These are phyloP conservation scores for Phialophora macrospora DNA, from an alignment of 2,329 filamentous ascomycete species.

Conservation along the genomic window DNA sequence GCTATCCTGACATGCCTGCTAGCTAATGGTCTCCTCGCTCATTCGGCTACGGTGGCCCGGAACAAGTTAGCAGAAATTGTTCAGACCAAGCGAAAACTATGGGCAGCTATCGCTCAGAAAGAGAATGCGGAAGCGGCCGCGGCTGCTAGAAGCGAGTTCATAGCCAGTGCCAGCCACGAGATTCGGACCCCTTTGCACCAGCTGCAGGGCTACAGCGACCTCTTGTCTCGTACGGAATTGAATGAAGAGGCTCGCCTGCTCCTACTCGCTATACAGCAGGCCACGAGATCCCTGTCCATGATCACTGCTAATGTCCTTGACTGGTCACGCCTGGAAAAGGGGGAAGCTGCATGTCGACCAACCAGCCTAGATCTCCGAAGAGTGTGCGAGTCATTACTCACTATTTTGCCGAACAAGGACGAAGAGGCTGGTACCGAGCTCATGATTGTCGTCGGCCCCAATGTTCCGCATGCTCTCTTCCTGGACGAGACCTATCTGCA, in stretches of 20 bases:
- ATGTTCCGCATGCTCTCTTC: constrained; percentile 43
- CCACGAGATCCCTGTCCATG: constrained; percentile 45
- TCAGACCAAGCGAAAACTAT: constrained; percentile 43
- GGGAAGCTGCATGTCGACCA: constrained; percentile 43
- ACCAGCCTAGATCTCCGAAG: constrained; percentile 42
- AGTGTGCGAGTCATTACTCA: constrained; percentile 45
- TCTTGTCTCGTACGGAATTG: constrained; percentile 43
- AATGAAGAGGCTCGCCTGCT: constrained; percentile 43
- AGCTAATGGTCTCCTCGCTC: constrained; percentile 45
- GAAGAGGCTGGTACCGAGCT: constrained; percentile 44
- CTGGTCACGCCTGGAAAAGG: constrained; percentile 47
- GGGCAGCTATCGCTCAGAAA: constrained; percentile 45
- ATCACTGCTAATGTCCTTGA: constrained; percentile 48
- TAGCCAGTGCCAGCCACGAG: constrained; percentile 46
- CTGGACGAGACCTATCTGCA: constrained; percentile 46
- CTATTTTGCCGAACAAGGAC: constrained; percentile 44
- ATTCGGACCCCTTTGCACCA: constrained; percentile 47
- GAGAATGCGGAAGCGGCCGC: constrained; percentile 45
- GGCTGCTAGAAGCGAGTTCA: constrained; percentile 44
- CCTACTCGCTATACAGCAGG: constrained; percentile 44
- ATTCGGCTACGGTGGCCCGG: constrained; percentile 45
- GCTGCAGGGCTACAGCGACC: constrained; percentile 46
- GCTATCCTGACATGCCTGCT: constrained; percentile 45
- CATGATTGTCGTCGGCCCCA: constrained; percentile 43
- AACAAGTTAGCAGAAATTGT: constrained; percentile 46